phyloP scores from a whole-genome alignment of 2,329 filamentous ascomycete genomes.

The Calonectria fujianensis region DNA sequence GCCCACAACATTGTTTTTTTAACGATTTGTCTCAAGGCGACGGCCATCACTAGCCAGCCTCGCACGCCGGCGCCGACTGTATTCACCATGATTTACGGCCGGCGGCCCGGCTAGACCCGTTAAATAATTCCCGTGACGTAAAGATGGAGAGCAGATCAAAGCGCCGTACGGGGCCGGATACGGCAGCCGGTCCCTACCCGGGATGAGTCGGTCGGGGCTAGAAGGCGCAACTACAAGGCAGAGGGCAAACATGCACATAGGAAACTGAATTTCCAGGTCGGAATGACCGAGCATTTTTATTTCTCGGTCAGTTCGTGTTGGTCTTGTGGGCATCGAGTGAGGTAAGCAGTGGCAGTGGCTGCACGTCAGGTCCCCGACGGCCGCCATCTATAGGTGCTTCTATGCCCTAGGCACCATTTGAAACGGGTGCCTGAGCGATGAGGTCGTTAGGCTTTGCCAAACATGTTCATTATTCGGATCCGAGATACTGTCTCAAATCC shows the following conservation, averaged over 20 bases:
- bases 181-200: constrained; percentile 28
- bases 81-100: constrained; percentile 25
- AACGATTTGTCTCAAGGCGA: not conserved
- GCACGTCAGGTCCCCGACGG: constrained; percentile 3
- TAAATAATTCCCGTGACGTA: constrained; percentile 30
- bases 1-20: not conserved
- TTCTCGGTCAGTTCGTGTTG: not conserved
- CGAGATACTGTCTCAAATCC: not conserved
- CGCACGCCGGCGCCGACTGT: constrained; percentile 19
- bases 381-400: not conserved
- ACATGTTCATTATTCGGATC: not conserved
- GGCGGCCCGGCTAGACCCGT: constrained; percentile 35
- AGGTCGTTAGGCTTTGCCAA: not conserved
- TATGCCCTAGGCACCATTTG: constrained; percentile 6
- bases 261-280: not conserved
- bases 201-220: constrained; percentile 1
- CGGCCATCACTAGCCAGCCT: not conserved
- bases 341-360: constrained; percentile 25
- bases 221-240: not conserved
- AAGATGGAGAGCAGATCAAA: constrained; percentile 23
- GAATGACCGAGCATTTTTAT: constrained; percentile 10
- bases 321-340: constrained; percentile 10
- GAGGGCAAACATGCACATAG: not conserved
- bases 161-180: constrained; percentile 28
- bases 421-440: not conserved